Conservation (phyloP, 306 rosid genomes). For the Senna siamea region DNA sequence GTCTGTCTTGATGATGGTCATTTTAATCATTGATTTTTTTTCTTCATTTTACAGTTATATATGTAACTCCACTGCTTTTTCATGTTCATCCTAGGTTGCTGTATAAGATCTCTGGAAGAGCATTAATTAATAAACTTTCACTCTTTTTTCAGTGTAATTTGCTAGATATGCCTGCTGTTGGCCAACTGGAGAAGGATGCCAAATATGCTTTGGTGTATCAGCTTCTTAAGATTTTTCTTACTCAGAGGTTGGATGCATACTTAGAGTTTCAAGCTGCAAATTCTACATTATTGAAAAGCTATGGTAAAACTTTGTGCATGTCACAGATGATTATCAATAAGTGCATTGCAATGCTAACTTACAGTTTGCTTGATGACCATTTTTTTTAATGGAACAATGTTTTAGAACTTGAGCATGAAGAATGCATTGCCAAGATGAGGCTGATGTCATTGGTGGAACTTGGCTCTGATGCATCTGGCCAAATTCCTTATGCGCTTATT, state of each 20-base stretch:
- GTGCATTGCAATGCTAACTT: constrained; percentile 10
- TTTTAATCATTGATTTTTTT: not conserved
- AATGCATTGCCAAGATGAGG: constrained; percentile 80
- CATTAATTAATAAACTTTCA: constrained; percentile 21
- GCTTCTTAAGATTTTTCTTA: constrained; percentile 81
- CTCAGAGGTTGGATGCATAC: constrained; percentile 85
- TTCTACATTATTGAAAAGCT: constrained; percentile 67
- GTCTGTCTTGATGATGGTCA: not conserved
- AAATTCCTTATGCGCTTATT: constrained; percentile 71
- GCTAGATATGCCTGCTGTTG: constrained; percentile 79
- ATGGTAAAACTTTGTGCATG: constrained; percentile 53
- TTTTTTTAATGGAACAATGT: not conserved
- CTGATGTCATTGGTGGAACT: constrained; percentile 88
- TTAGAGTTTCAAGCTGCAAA: constrained; percentile 77
- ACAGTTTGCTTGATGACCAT: not conserved
- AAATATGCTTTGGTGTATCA: constrained; percentile 72
- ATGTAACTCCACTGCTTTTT: not conserved
- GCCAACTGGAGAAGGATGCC: constrained; percentile 88
- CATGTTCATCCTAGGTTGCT: not conserved
- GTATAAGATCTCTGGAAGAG: constrained; percentile 3
- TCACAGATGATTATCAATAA: constrained; percentile 13
- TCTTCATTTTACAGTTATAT: too few species aligned
- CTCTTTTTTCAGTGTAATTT: constrained; percentile 77
- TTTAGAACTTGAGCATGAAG: constrained; percentile 87
- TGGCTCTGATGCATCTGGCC: constrained; percentile 69